Conservation (phyloP, 108 stramenopile genomes). For the Chaetoceros tenuissimus region DNA sequence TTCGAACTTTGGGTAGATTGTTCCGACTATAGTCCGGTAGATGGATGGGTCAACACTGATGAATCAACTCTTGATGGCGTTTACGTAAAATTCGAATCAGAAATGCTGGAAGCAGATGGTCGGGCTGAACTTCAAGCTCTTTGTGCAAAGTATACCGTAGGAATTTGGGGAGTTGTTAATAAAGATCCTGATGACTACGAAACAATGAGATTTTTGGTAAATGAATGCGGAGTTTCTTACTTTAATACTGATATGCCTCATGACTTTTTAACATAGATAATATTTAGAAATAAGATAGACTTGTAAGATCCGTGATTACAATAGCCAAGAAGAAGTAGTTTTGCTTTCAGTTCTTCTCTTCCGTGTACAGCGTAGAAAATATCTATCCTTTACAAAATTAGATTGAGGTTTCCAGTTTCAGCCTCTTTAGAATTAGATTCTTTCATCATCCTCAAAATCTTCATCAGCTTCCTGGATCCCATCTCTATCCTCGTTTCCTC, state of each 20-base stretch:
- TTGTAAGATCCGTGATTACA: no score
- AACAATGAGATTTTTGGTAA: constrained; percentile 21
- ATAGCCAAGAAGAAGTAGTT: no score
- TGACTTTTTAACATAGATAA: no score
- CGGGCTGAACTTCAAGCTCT: constrained; percentile 18
- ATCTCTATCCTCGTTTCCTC: no score
- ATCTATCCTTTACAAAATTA: no score
- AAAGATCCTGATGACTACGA: constrained; percentile 34
- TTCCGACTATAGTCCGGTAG: constrained; percentile 20
- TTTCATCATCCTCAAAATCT: no score
- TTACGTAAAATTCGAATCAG: constrained; percentile 38
- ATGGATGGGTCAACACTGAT: constrained; percentile 28
- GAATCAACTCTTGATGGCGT: constrained; percentile 36
- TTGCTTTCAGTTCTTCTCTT: no score
- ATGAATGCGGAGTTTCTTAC: constrained; percentile 32
- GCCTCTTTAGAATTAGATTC: no score
- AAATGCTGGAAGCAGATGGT: constrained; percentile 34
- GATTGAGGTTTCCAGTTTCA: no score
- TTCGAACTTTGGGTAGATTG: constrained; percentile 25
- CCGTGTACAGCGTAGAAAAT: no score
- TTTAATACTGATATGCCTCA: constrained; percentile 43
- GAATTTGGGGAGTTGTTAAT: constrained; percentile 24
- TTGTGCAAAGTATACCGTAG: constrained; percentile 23
- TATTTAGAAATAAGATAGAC: no score
- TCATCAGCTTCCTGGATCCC: no score